Base-by-base conservation (phyloP, 2,329 filamentous ascomycete species). In the Shiraia sp. region DNA sequence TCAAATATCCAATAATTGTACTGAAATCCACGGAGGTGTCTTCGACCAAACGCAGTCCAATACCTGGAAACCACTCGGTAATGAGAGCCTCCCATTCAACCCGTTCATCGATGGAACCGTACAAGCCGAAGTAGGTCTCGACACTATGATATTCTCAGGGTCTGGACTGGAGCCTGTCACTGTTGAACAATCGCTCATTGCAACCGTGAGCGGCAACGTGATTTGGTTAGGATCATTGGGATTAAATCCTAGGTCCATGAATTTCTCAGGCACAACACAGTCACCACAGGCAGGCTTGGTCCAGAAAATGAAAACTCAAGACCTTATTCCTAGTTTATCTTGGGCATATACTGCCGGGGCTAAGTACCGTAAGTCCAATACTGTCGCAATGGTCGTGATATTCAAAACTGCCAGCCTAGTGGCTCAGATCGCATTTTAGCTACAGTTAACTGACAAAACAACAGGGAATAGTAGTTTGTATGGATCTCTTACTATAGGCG, bases 321-420 rank as follows among this genome's bases (percentile, higher is more conserved):
- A 47, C 15, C 36, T 44, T 5, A 68, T 71, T 7, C 54, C 66
- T 1, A 66, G 66, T 34, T 29, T 59, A 6, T 68, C 63, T 2
- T 72, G 55, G 54, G 61, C 51, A 2, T 72, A 71, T 38, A 71
- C 68, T 4, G 68, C 69, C 7, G 69, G 69, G 3, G 65, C 68
- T 6, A 31, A 34, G 14, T 51, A 57, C 29, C 35, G 55, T 57
- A 41, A 28, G 42, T 45, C 14, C 17, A n/a, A n/a, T n/a, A n/a
- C n/a, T n/a, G n/a, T n/a, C n/a, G n/a, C n/a, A n/a, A n/a, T n/a
- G n/a, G n/a, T n/a, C n/a, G n/a, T n/a, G n/a, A n/a, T n/a, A n/a
- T n/a, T n/a, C n/a, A n/a, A n/a, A n/a, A n/a, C n/a, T n/a, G n/a
- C n/a, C n/a, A n/a, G n/a, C n/a, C n/a, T n/a, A n/a, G n/a, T n/a